Evolutionary conservation across 352 stramenopile species (phyloP).

Genomic region (Phytophthora rubi): DNA sequence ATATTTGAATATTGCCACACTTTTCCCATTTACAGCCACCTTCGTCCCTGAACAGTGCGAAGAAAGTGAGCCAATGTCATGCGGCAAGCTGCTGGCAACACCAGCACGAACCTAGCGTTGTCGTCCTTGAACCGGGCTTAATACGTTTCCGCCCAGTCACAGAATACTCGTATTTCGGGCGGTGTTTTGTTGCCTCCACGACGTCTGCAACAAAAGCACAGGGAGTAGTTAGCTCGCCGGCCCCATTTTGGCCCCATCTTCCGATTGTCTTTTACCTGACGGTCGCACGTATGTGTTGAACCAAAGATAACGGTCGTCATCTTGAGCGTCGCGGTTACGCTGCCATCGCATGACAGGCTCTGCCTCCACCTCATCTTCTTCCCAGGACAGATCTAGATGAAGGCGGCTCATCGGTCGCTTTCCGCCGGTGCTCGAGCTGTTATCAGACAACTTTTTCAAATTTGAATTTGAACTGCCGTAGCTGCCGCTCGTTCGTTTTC

Average conservation of each 20-base stretch:
- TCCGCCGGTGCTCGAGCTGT: background rate
- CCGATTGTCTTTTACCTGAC: conserved; percentile 45
- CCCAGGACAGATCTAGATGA: conserved; percentile 39
- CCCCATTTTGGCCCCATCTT: background rate
- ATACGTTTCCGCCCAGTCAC: conserved; percentile 78
- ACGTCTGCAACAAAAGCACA: conserved; percentile 55
- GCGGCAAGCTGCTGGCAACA: background rate
- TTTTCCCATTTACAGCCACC: conserved; percentile 66
- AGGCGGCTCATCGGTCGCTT: conserved; percentile 31
- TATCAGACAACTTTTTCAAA: conserved; percentile 30
- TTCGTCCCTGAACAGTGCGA: conserved; percentile 49
- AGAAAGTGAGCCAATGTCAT: background rate
- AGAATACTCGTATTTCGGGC: conserved; percentile 74
- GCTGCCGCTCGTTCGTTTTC: conserved; percentile 7
- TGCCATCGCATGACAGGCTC: conserved; percentile 18
- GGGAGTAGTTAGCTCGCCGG: conserved; percentile 1
- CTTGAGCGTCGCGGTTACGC: conserved; percentile 10
- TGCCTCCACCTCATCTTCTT: conserved; percentile 42
- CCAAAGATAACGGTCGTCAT: conserved; percentile 60
- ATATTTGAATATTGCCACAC: conserved; percentile 87
- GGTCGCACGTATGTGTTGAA: conserved; percentile 66
- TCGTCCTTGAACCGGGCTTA: conserved; percentile 66
- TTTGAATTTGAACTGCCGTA: conserved; percentile 25
- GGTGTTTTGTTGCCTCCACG: conserved; percentile 74
- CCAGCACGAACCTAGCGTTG: conserved; percentile 55